Evolutionary conservation across 2,329 filamentous ascomycete genomes (phyloP).

Genomic region (Sporothrix luriei): DNA sequence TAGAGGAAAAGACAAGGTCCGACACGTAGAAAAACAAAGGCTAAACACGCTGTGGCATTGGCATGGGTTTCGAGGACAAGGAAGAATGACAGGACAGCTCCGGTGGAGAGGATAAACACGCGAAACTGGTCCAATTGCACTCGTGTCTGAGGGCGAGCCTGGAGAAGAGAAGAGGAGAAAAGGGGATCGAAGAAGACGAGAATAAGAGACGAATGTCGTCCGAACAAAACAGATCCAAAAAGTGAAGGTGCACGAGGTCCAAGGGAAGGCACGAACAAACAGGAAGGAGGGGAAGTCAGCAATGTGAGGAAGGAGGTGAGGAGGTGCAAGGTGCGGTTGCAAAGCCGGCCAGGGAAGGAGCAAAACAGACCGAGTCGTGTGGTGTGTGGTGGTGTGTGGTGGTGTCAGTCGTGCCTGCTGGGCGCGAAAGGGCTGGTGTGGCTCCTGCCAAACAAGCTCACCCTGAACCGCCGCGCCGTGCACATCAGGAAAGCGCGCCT

Average conservation of each 20-base stretch:
- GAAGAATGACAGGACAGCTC: constrained; percentile 31
- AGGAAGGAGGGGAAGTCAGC: constrained; percentile 23
- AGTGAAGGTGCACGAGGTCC: constrained; percentile 18
- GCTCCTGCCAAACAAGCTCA: constrained; percentile 27
- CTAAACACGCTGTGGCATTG: constrained; percentile 32
- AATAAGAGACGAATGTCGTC: not conserved
- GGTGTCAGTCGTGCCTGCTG: constrained; percentile 16
- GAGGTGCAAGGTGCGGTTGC: not conserved
- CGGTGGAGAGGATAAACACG: constrained; percentile 29
- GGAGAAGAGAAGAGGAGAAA: not conserved
- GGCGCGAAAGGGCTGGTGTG: constrained; percentile 20
- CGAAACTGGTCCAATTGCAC: constrained; percentile 27
- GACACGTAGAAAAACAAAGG: constrained; percentile 27
- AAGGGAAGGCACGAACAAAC: constrained; percentile 3
- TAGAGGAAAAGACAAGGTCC: constrained; percentile 1
- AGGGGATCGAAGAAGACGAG: not conserved
- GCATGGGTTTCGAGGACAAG: constrained; percentile 27
- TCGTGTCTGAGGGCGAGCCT: constrained; percentile 13
- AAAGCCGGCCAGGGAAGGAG: constrained; percentile 26
- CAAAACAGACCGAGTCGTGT: constrained; percentile 27
- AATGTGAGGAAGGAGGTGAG: constrained; percentile 23
- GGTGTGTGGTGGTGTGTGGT: constrained; percentile 12
- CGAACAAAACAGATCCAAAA: constrained; percentile 23
- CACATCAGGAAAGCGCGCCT: constrained; percentile 9
- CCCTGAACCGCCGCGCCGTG: constrained; percentile 20